Evolutionary conservation across 225 moss, liverwort and hornwort species (phyloP), one percentile per base, ranked within the genome.

Genomic region (Physcomitrium patens): DNA sequence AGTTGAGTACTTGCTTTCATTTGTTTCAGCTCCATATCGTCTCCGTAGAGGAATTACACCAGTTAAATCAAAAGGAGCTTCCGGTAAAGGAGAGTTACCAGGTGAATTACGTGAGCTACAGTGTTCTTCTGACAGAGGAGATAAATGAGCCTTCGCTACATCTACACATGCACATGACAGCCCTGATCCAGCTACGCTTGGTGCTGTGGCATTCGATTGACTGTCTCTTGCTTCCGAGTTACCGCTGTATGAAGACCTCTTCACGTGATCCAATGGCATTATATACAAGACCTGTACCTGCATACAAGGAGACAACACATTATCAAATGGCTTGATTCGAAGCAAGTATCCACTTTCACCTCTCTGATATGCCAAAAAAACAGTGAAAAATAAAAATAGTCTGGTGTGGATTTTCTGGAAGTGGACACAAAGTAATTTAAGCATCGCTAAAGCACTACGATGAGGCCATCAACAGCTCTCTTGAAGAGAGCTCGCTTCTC

Each of bases 111-210:
- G 85, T 58, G 79, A 65, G 3, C 76, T 63, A 17, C 78, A 73
- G 53, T 84, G 86, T 54, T 91, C 90, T 49, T 92, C 95, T 3
- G 78, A 47, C 45, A 86, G 75, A 51, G 90, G 83, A 74, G 83
- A 49, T 65, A 93, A 60, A 27, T 83, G 89, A 22, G 87, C 76
- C 78, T 86, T 93, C 16, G 90, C 89, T 65, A 99, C 95, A 80
- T 75, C 84, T 13, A 95, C 91, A 83, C 95, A 99, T 42, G 83
- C 87, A 75, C 93, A 95, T 10, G 95, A 87, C 19, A 99, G 69
- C 45, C 80, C 86, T 63, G 93, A 71, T 65, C 90, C 89, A 72
- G 82, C 53, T 51, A 86, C 48, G 50, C 80, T 81, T 48, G 90
- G 65, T 61, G 80, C 81, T 28, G 79, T 6, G 55, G 71, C 58